Evolutionary conservation across 2,329 filamentous ascomycete species (phyloP).

Genomic region (Tolypocladium cylindrosporum): DNA sequence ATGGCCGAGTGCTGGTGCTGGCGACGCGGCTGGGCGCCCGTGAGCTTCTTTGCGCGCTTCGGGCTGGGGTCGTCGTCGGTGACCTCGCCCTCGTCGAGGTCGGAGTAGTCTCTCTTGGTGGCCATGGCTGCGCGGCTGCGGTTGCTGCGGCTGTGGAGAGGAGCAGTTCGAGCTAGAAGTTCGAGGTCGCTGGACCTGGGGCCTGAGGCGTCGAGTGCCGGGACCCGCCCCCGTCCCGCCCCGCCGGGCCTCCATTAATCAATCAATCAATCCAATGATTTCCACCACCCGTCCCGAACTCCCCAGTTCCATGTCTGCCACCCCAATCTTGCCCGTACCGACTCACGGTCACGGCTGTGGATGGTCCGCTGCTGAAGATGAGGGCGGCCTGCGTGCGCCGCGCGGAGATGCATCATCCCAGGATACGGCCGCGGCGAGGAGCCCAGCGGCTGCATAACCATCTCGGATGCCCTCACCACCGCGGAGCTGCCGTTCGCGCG

Average conservation of each 20-base stretch:
- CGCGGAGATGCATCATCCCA: neutral
- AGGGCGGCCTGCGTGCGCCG: conserved; percentile 19
- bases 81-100: conserved; percentile 17
- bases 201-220: neutral
- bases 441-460: neutral
- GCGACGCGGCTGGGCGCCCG: conserved; percentile 22
- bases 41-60: conserved; percentile 14
- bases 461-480: neutral
- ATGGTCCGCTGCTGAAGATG: conserved; percentile 19
- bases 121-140: conserved; percentile 16
- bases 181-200: neutral
- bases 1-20: conserved; percentile 36
- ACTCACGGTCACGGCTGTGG: neutral
- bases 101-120: conserved; percentile 22
- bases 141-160: neutral
- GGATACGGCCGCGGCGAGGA: neutral
- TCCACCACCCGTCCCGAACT: neutral
- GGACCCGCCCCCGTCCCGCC: neutral
- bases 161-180: no score
- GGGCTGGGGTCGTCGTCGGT: conserved; percentile 15
- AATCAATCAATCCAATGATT: neutral
- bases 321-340: neutral
- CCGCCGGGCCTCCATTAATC: neutral
- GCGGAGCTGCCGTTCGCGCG: neutral
- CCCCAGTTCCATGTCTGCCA: neutral